Evolutionary conservation across 208 protist species (phyloP).

Genomic region (Acanthamoeba rhysodes): DNA sequence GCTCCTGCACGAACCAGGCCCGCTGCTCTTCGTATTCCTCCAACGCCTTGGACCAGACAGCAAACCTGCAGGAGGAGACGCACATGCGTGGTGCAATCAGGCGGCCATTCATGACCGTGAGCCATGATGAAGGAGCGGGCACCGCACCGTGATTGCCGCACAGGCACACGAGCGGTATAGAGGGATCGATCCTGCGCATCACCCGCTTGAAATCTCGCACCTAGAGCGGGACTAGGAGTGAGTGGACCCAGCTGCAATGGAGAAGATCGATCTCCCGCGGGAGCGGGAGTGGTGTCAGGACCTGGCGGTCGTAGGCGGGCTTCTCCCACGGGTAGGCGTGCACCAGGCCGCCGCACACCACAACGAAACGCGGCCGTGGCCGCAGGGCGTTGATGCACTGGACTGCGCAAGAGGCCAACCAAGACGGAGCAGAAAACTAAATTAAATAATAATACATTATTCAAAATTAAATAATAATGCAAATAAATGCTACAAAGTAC

Average conservation of each 20-base stretch:
- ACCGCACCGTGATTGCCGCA: slow-evolving; percentile 36
- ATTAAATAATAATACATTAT: background rate
- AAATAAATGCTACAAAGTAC: background rate
- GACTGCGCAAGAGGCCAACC: background rate
- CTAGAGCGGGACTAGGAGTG: background rate
- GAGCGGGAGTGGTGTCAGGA: background rate
- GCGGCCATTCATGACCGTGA: too few relatives aligned
- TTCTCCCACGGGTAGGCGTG: slow-evolving; percentile 44
- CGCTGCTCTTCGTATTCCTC: slow-evolving; percentile 24
- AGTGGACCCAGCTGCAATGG: too few relatives aligned
- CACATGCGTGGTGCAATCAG: too few relatives aligned
- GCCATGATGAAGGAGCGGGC: too few relatives aligned
- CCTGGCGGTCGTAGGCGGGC: slow-evolving; percentile 25
- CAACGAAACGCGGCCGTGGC: slow-evolving; percentile 1
- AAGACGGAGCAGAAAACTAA: background rate
- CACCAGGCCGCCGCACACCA: slow-evolving; percentile 29
- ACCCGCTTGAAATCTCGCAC: slow-evolving; percentile 31
- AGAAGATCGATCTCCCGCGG: too few relatives aligned
- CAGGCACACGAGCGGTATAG: slow-evolving; percentile 12
- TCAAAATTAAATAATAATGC: background rate
- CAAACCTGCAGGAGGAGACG: too few relatives aligned
- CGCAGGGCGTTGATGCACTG: slow-evolving; percentile 35
- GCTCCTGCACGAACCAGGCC: background rate
- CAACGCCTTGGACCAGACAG: background rate
- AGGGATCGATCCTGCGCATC: slow-evolving; percentile 31